These are phyloP conservation scores for Lactarius akahatsu DNA, from an alignment of 768 basidiomycete species.

Conservation along the genomic window DNA sequence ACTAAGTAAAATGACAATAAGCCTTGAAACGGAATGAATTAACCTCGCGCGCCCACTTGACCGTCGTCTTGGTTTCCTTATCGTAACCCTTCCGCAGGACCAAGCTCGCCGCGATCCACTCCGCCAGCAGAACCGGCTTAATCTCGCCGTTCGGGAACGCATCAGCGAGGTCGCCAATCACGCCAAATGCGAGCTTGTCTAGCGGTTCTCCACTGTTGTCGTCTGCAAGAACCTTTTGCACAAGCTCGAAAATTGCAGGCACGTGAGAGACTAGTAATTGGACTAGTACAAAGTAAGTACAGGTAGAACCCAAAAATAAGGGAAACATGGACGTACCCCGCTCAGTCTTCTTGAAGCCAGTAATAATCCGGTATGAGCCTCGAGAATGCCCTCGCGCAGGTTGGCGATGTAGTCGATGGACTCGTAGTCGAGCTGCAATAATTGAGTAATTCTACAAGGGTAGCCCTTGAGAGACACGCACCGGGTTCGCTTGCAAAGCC, in stretches of 20 bases:
- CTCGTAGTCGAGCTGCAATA: conserved; percentile 74
- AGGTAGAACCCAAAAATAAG: neutral
- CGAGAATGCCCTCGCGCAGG: conserved; percentile 91
- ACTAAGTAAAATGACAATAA: conserved; percentile 7
- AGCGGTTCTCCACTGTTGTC: conserved; percentile 83
- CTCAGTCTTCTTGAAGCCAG: conserved; percentile 81
- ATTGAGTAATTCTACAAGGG: conserved; percentile 1
- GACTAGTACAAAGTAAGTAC: conserved; percentile 35
- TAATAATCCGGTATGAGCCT: conserved; percentile 96
- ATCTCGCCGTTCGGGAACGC: conserved; percentile 79
- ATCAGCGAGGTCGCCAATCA: conserved; percentile 92
- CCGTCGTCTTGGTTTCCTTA: conserved; percentile 79
- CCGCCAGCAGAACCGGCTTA: conserved; percentile 71
- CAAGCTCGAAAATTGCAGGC: conserved; percentile 72
- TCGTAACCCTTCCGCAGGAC: conserved; percentile 72
- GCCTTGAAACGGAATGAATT: conserved; percentile 16
- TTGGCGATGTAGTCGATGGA: conserved; percentile 88
- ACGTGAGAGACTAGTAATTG: conserved; percentile 67
- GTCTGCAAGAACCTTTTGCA: conserved; percentile 71
- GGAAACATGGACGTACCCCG: conserved; percentile 50
- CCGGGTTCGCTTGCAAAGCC: conserved; percentile 81
- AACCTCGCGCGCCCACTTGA: conserved; percentile 96
- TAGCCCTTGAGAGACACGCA: conserved; percentile 39
- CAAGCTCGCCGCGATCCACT: conserved; percentile 77
- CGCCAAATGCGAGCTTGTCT: conserved; percentile 73